Evolutionary conservation across 345 rosid species (phyloP).

Genomic region (Trapa bicornis): DNA sequence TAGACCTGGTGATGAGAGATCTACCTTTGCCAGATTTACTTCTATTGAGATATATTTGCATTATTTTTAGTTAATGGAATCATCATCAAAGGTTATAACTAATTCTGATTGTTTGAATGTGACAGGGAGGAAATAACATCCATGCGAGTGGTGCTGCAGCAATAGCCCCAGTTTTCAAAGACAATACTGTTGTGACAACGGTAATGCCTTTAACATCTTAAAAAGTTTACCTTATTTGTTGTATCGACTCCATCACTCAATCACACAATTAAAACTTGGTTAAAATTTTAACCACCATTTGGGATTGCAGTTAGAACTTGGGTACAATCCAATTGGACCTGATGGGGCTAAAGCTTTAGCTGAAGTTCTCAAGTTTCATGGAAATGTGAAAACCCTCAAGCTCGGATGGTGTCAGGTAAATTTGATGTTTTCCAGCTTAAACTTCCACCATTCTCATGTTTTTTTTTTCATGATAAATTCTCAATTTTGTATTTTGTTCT

Average conservation of each 20-base stretch:
- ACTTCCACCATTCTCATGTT: background rate
- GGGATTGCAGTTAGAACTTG: conserved; percentile 60
- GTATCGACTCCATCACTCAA: background rate
- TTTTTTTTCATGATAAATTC: background rate
- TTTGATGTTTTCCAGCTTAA: background rate
- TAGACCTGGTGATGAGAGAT: conserved; percentile 57
- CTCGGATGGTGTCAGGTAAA: conserved; percentile 98
- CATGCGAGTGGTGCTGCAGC: conserved; percentile 60
- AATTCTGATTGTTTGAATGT: conserved; percentile 1
- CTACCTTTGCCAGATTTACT: background rate
- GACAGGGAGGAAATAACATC: conserved; percentile 91
- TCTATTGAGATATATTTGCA: background rate
- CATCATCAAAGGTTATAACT: background rate
- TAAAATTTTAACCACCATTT: conserved; percentile 12
- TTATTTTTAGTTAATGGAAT: background rate
- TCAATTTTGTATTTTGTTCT: conserved; percentile 1
- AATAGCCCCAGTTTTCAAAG: conserved; percentile 67
- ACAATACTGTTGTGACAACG: conserved; percentile 55
- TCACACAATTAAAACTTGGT: conserved; percentile 67
- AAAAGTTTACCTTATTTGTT: background rate
- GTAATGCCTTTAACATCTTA: conserved; percentile 27
- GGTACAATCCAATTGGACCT: conserved; percentile 88
- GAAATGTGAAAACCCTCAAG: conserved; percentile 70
- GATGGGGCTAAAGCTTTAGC: conserved; percentile 77
- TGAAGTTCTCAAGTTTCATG: conserved; percentile 88